phyloP scores from a whole-genome alignment of 495 filamentous ascomycete genomes.

The Xylaria flabelliformis region DNA sequence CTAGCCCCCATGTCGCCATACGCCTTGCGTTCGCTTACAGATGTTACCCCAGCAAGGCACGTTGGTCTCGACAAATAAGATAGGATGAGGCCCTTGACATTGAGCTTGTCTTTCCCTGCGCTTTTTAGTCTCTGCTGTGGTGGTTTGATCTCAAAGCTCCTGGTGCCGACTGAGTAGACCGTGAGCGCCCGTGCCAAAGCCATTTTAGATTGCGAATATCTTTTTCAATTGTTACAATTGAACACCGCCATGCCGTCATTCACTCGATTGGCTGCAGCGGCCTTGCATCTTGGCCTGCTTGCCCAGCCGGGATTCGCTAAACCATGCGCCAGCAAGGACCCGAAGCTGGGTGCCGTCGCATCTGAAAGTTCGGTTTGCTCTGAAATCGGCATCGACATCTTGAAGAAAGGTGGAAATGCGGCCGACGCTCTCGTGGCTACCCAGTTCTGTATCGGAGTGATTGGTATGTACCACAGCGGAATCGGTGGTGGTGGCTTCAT shows the following conservation, averaged over 20 bases:
- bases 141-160: neutral
- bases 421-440: conserved; percentile 72
- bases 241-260: conserved; percentile 35
- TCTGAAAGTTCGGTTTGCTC: conserved; percentile 74
- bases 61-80: conserved; percentile 16
- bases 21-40: conserved; percentile 11
- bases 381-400: conserved; percentile 68
- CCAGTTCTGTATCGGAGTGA: conserved; percentile 64
- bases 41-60: neutral
- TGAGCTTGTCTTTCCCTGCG: neutral
- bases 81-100: conserved; percentile 7
- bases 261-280: conserved; percentile 30
- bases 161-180: neutral
- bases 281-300: conserved; percentile 31
- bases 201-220: neutral
- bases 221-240: neutral
- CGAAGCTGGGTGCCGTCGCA: conserved; percentile 68
- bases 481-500: conserved; percentile 86
- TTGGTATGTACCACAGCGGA: conserved; percentile 79
- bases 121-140: conserved; percentile 10
- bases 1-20: conserved; percentile 22
- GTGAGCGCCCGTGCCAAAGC: conserved; percentile 1
- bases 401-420: conserved; percentile 70
- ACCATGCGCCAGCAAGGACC: conserved; percentile 20
- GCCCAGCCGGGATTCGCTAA: conserved; percentile 23